These are phyloP conservation scores for Parathielavia appendiculata DNA, from an alignment of 495 filamentous ascomycete genomes.

Conservation along the genomic window DNA sequence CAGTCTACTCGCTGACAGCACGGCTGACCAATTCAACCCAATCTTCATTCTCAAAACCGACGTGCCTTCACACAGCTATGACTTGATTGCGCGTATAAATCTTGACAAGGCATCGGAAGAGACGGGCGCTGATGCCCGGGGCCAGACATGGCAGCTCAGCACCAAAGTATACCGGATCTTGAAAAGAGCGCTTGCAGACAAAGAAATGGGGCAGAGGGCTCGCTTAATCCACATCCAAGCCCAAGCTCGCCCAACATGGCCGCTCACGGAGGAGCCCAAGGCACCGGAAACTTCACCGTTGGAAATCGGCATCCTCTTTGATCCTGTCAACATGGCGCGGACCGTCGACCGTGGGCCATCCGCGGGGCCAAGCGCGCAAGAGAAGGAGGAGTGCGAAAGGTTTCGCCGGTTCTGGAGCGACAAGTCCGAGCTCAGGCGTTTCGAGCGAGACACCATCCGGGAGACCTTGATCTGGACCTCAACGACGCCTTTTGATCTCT, in stretches of 20 bases:
- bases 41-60: conserved; percentile 74
- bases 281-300: conserved; percentile 34
- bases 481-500: conserved; percentile 53
- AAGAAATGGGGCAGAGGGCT: conserved; percentile 57
- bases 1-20: conserved; percentile 65
- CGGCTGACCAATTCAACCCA: conserved; percentile 72
- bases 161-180: conserved; percentile 58
- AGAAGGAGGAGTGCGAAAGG: conserved; percentile 60
- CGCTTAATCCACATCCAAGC: conserved; percentile 56
- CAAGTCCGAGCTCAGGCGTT: conserved; percentile 67
- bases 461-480: conserved; percentile 80
- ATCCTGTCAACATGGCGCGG: conserved; percentile 63
- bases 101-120: conserved; percentile 14
- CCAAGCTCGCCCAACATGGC: conserved; percentile 40
- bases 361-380: conserved; percentile 53
- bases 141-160: conserved; percentile 34
- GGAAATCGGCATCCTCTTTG: conserved; percentile 62
- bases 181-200: conserved; percentile 51
- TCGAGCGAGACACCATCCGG: conserved; percentile 66
- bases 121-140: conserved; percentile 30
- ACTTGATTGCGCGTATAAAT: conserved; percentile 47
- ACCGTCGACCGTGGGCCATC: conserved; percentile 80
- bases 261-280: conserved; percentile 27
- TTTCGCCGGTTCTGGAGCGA: conserved; percentile 76
- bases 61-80: conserved; percentile 63